A percentile compares a stretch with the other conserved stretches of the same genome.
Evolutionary conservation across 768 basidiomycete genomes (phyloP).

Genomic region (Termitomyces sp.): DNA sequence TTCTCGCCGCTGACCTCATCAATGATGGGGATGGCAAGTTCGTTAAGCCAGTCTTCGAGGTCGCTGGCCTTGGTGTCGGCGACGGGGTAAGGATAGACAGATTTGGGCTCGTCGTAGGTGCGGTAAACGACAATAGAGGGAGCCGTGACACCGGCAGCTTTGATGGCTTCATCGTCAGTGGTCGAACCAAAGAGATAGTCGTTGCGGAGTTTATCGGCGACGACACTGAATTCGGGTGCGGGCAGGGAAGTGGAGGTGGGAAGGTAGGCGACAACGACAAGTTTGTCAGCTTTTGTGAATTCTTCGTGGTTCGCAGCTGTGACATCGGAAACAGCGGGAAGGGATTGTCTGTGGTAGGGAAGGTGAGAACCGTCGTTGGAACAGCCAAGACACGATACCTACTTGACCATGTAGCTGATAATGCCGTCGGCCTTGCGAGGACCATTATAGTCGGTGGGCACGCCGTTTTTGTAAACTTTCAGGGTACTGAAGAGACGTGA

Average conservation of each 20-base stretch:
- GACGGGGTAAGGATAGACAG: constrained; percentile 61
- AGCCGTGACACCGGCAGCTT: constrained; percentile 66
- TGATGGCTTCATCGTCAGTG: constrained; percentile 64
- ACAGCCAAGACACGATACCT: constrained; percentile 20
- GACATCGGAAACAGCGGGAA: constrained; percentile 88
- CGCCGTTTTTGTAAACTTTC: constrained; percentile 89
- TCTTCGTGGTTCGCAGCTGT: constrained; percentile 72
- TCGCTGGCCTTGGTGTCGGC: constrained; percentile 52
- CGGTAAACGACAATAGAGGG: constrained; percentile 93
- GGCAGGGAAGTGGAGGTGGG: constrained; percentile 66
- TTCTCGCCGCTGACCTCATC: constrained; percentile 95
- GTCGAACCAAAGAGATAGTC: constrained; percentile 88
- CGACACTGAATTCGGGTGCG: constrained; percentile 66
- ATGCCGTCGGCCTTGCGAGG: constrained; percentile 95
- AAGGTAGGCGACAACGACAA: constrained; percentile 86
- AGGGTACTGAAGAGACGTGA: constrained; percentile 54
- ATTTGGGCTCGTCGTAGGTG: constrained; percentile 78
- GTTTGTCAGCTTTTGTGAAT: constrained; percentile 84
- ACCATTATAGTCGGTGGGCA: constrained; percentile 74
- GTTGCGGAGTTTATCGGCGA: constrained; percentile 87
- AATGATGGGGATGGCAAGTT: constrained; percentile 81
- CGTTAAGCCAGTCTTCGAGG: constrained; percentile 72
- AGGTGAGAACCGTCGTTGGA: not conserved
- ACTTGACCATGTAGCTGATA: constrained; percentile 96
- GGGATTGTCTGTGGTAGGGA: constrained; percentile 59